These are phyloP conservation scores for Rugonectria rugulosa DNA, from an alignment of 2,329 filamentous ascomycete species.

Conservation along the genomic window DNA sequence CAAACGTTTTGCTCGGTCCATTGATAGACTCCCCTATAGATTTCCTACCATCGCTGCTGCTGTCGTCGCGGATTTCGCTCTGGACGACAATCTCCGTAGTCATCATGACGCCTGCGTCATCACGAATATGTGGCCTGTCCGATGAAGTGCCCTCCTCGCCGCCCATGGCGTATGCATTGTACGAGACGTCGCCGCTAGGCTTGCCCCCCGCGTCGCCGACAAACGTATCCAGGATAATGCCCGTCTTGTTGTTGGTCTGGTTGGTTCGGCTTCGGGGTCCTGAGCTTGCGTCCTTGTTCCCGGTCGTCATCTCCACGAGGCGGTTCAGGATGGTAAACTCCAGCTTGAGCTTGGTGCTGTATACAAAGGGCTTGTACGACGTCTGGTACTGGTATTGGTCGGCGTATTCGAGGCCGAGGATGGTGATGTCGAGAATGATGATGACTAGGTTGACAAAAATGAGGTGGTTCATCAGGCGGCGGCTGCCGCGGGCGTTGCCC, in stretches of 20 bases:
- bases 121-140: not conserved
- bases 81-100: slow-evolving; percentile 36
- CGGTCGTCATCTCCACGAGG: slow-evolving; percentile 44
- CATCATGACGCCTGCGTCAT: slow-evolving; percentile 34
- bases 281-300: slow-evolving; percentile 36
- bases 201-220: slow-evolving; percentile 24
- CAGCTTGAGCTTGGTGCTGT: slow-evolving; percentile 50
- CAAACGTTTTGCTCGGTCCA: slow-evolving; percentile 11
- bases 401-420: slow-evolving; percentile 48
- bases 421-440: slow-evolving; percentile 54
- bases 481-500: slow-evolving; percentile 30
- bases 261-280: slow-evolving; percentile 29
- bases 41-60: slow-evolving; percentile 25
- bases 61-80: slow-evolving; percentile 29
- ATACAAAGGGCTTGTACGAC: slow-evolving; percentile 47
- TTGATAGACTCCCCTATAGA: slow-evolving; percentile 28
- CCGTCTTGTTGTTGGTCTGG: slow-evolving; percentile 23
- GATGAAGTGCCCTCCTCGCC: slow-evolving; percentile 25
- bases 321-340: slow-evolving; percentile 51
- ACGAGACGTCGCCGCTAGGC: slow-evolving; percentile 24
- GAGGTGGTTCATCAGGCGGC: slow-evolving; percentile 47
- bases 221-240: slow-evolving; percentile 33
- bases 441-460: slow-evolving; percentile 56
- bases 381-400: slow-evolving; percentile 47
- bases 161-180: slow-evolving; percentile 35